Evolutionary conservation across 495 filamentous ascomycete species (phyloP).

Genomic region (Hyaloscypha bicolor): DNA sequence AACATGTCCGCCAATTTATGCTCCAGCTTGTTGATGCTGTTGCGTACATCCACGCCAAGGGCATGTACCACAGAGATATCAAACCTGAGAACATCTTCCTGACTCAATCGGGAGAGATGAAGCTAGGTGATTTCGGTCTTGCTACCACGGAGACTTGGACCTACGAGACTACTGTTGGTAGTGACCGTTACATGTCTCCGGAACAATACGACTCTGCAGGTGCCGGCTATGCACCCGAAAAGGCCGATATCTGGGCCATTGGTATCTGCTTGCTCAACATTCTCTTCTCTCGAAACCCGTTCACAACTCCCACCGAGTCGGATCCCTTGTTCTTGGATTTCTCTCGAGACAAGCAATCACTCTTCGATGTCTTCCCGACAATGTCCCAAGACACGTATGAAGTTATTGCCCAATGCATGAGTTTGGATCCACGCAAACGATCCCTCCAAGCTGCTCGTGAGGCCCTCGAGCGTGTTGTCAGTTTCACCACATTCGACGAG

Average conservation of each 20-base stretch:
- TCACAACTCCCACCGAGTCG: constrained; percentile 80
- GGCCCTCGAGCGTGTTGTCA: constrained; percentile 74
- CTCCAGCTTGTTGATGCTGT: constrained; percentile 88
- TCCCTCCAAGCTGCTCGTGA: constrained; percentile 77
- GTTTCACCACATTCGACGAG: constrained; percentile 94
- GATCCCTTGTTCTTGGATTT: constrained; percentile 93
- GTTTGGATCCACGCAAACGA: constrained; percentile 86
- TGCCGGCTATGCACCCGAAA: constrained; percentile 85
- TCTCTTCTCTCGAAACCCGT: constrained; percentile 93
- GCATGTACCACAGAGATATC: constrained; percentile 96
- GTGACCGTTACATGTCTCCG: constrained; percentile 98
- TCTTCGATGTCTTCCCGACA: constrained; percentile 97
- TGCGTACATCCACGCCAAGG: constrained; percentile 85
- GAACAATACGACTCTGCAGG: constrained; percentile 91
- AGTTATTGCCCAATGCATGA: constrained; percentile 83
- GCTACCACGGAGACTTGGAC: constrained; percentile 86
- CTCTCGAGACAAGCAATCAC: constrained; percentile 84
- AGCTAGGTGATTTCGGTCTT: constrained; percentile 95
- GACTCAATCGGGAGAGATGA: constrained; percentile 81
- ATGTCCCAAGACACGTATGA: constrained; percentile 98
- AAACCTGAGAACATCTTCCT: constrained; percentile 99
- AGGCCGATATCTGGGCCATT: constrained; percentile 96
- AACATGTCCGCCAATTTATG: constrained; percentile 97
- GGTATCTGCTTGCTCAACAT: constrained; percentile 96
- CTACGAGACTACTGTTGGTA: constrained; percentile 88